Evolutionary conservation across 306 rosid species (phyloP), one percentile per base, ranked within the genome.

Genomic region (Vicia sativa): DNA sequence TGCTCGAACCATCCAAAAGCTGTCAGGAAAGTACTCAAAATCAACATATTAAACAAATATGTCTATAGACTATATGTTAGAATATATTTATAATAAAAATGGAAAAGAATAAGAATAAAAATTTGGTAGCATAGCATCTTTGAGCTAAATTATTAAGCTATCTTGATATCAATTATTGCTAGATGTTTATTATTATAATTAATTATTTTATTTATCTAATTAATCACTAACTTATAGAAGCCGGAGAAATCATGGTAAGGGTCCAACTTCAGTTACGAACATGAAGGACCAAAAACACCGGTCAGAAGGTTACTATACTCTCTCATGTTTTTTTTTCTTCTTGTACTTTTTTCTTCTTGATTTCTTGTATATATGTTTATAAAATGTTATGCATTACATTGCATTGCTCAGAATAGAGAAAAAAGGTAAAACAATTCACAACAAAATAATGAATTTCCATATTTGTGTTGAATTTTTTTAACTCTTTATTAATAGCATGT

Each of bases 231-330:
- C 65, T 28, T 67, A 67, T 62, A 26, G 35, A 85, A 86, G 93
- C 89, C 83, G 87, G 96, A 86, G 96, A 84, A 72, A 76, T 12
- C 86, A 77, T 71, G 85, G 91, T 9, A 92, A 86, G 74, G 96
- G 90, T 66, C 70, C 95, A 50, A 80, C 96, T 6, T 86, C 96
- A 74, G 93, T 77, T 90, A 96, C 49, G 98, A 89, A 70, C 96
- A 92, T 38, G 96, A 92, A 67, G 96, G 84, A 64, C 98, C 93
- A 19, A 90, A 92, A 74, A 89, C 93, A 19, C 98, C 98, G 98
- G 90, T 74, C 96, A 96, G 39, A 92, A 92, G 91, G 98, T 89
- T 26, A 26, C 35, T 4, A n/a, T n/a, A 28, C 2, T 4, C 58
- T 50, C 35, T 16, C 5, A 14, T 12, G 2, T 25, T 7, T n/a